These are phyloP conservation scores for Aureobasidium lini DNA, from an alignment of 2,329 filamentous ascomycete genomes.

Conservation along the genomic window DNA sequence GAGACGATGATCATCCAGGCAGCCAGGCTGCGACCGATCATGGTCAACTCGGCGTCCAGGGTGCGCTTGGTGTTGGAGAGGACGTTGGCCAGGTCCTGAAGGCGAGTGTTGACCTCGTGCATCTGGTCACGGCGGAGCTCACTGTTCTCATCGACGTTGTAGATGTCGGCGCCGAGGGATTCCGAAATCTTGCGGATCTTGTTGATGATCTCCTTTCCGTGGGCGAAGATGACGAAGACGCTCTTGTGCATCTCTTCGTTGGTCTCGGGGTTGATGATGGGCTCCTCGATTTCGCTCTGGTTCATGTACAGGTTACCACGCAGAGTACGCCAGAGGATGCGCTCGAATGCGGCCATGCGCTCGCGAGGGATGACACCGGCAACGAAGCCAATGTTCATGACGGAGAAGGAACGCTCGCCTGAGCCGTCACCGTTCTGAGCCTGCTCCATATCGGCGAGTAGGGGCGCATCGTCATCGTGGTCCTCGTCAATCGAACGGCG, in stretches of 20 bases:
- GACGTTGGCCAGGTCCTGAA: slow-evolving; percentile 86
- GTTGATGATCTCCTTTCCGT: slow-evolving; percentile 94
- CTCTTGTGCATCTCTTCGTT: slow-evolving; percentile 95
- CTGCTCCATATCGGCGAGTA: slow-evolving; percentile 89
- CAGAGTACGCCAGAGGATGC: slow-evolving; percentile 93
- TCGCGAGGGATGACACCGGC: slow-evolving; percentile 92
- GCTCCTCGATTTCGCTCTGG: slow-evolving; percentile 94
- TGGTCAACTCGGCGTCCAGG: slow-evolving; percentile 82
- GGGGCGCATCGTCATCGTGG: slow-evolving; percentile 87
- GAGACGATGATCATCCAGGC: slow-evolving; percentile 97
- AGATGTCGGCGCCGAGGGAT: slow-evolving; percentile 89
- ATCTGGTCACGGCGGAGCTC: slow-evolving; percentile 93
- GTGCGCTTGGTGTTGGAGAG: slow-evolving; percentile 92
- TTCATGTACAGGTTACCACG: slow-evolving; percentile 99
- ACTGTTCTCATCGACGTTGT: slow-evolving; percentile 95
- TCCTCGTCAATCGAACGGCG: slow-evolving; percentile 82
- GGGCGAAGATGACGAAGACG: slow-evolving; percentile 98
- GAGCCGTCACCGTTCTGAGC: slow-evolving; percentile 58
- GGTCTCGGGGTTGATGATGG: slow-evolving; percentile 81
- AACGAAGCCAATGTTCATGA: slow-evolving; percentile 98
- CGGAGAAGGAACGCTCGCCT: slow-evolving; percentile 82
- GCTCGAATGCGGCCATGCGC: slow-evolving; percentile 89
- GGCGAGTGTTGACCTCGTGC: slow-evolving; percentile 89
- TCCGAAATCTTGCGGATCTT: slow-evolving; percentile 99
- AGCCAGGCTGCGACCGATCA: slow-evolving; percentile 85